A percentile compares a stretch with the other conserved stretches of the same genome.
Evolutionary conservation across 345 rosid species (phyloP).

Genomic region (Odontarrhena argentea): DNA sequence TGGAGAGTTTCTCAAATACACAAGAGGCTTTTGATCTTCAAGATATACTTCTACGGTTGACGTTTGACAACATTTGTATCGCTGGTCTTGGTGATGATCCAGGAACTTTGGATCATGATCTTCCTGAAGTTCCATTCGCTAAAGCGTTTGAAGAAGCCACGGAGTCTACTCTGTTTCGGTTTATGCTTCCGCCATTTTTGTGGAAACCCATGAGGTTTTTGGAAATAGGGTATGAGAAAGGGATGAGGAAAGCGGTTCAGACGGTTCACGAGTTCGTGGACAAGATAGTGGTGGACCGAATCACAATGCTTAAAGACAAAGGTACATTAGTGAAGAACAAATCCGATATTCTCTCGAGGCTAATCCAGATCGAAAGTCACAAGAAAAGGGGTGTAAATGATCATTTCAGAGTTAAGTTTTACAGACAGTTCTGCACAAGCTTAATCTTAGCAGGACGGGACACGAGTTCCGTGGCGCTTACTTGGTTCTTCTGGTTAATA

Average conservation of each 20-base stretch:
- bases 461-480: slow-evolving; percentile 73
- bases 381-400: slow-evolving; percentile 33
- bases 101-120: slow-evolving; percentile 59
- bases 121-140: slow-evolving; percentile 67
- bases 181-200: slow-evolving; percentile 61
- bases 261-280: slow-evolving; percentile 67
- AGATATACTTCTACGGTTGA: slow-evolving; percentile 66
- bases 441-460: slow-evolving; percentile 79
- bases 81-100: slow-evolving; percentile 75
- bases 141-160: slow-evolving; percentile 85
- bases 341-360: slow-evolving; percentile 65
- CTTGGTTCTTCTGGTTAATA: slow-evolving; percentile 81
- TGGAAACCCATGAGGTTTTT: slow-evolving; percentile 75
- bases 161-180: slow-evolving; percentile 60
- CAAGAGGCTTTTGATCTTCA: slow-evolving; percentile 65
- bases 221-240: slow-evolving; percentile 59
- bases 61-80: slow-evolving; percentile 73
- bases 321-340: slow-evolving; percentile 41
- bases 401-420: slow-evolving; percentile 45
- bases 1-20: slow-evolving; percentile 44
- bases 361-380: slow-evolving; percentile 47
- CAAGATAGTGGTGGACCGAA: slow-evolving; percentile 47
- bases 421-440: slow-evolving; percentile 64
- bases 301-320: slow-evolving; percentile 27
- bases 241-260: slow-evolving; percentile 53